Percentiles rank a stretch among this genome's conserved stretches.
Evolutionary conservation across 2,329 filamentous ascomycete species (phyloP).

Genomic region (Pseudogymnoascus verrucosus): DNA sequence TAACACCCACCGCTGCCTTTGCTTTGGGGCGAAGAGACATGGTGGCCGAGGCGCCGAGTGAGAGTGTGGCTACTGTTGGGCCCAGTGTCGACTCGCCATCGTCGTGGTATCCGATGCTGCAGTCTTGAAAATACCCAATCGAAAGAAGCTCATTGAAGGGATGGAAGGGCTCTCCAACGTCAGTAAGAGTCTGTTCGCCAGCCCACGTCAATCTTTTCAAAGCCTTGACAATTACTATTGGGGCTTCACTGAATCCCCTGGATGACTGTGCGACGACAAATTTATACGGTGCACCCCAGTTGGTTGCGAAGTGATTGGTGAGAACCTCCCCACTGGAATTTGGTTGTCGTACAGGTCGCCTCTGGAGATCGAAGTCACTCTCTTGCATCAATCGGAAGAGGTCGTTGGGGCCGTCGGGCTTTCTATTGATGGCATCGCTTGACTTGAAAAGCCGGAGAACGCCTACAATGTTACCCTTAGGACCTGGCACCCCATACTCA

Average conservation of each 20-base stretch:
- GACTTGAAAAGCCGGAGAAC: slow-evolving; percentile 49
- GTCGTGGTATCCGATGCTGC: slow-evolving; percentile 56
- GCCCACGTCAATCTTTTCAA: slow-evolving; percentile 50
- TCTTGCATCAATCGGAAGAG: slow-evolving; percentile 46
- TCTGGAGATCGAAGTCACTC: slow-evolving; percentile 37
- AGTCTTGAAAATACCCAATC: slow-evolving; percentile 53
- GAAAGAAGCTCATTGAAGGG: slow-evolving; percentile 58
- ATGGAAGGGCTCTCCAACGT: slow-evolving; percentile 18
- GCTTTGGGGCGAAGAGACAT: slow-evolving; percentile 53
- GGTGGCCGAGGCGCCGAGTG: slow-evolving; percentile 47
- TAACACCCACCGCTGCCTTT: slow-evolving; percentile 22
- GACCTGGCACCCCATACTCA: slow-evolving; percentile 40
- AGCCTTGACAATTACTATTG: slow-evolving; percentile 39
- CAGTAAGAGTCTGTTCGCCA: slow-evolving; percentile 33
- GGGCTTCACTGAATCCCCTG: slow-evolving; percentile 41
- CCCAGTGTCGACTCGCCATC: slow-evolving; percentile 58
- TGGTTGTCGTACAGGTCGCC: slow-evolving; percentile 31
- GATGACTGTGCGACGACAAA: slow-evolving; percentile 50
- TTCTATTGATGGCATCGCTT: slow-evolving; percentile 42
- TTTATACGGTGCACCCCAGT: slow-evolving; percentile 55
- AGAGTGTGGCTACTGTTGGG: slow-evolving; percentile 53
- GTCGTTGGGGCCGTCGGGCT: slow-evolving; percentile 49
- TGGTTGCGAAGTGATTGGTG: slow-evolving; percentile 42
- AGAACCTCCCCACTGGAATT: slow-evolving; percentile 34
- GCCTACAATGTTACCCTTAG: slow-evolving; percentile 34